phyloP scores from a whole-genome alignment of 2,329 filamentous ascomycete genomes.

The Colletotrichum gigasporum region DNA sequence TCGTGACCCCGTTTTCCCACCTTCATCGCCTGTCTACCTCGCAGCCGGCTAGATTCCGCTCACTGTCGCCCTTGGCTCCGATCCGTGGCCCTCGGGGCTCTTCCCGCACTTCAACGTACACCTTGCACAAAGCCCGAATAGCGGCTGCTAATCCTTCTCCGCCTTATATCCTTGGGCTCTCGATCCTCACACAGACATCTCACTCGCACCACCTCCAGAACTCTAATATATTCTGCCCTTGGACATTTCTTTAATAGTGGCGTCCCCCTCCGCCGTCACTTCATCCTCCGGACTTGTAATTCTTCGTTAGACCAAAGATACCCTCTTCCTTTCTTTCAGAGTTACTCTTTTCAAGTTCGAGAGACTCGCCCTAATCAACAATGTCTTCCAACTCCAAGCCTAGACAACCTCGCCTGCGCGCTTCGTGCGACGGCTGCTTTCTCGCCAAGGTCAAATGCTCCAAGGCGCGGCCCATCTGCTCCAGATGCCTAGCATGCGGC shows the following conservation, averaged over 20 bases:
- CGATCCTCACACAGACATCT: slow-evolving; percentile 31
- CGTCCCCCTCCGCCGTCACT: slow-evolving; percentile 21
- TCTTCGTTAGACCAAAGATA: slow-evolving; percentile 28
- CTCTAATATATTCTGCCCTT: slow-evolving; percentile 25
- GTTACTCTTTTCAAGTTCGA: not conserved
- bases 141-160: slow-evolving; percentile 28
- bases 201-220: slow-evolving; percentile 24
- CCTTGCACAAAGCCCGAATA: slow-evolving; percentile 17
- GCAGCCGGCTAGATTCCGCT: slow-evolving; percentile 25
- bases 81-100: slow-evolving; percentile 27
- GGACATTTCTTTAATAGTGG: slow-evolving; percentile 28
- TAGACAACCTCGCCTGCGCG: slow-evolving; percentile 53
- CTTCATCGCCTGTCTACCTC: slow-evolving; percentile 23
- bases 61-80: slow-evolving; percentile 12
- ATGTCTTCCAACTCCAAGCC: slow-evolving; percentile 39
- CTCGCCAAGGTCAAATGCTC: slow-evolving; percentile 66
- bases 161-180: slow-evolving; percentile 10
- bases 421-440: slow-evolving; percentile 65
- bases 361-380: slow-evolving; percentile 22
- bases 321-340: slow-evolving; percentile 10
- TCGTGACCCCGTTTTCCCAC: slow-evolving; percentile 27
- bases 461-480: slow-evolving; percentile 62
- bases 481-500: slow-evolving; percentile 59
- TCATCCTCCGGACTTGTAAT: slow-evolving; percentile 10
- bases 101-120: slow-evolving; percentile 20